Evolutionary conservation across 1,284 basidiomycete genomes (phyloP).

Genomic region (Ceratobasidium sp.): DNA sequence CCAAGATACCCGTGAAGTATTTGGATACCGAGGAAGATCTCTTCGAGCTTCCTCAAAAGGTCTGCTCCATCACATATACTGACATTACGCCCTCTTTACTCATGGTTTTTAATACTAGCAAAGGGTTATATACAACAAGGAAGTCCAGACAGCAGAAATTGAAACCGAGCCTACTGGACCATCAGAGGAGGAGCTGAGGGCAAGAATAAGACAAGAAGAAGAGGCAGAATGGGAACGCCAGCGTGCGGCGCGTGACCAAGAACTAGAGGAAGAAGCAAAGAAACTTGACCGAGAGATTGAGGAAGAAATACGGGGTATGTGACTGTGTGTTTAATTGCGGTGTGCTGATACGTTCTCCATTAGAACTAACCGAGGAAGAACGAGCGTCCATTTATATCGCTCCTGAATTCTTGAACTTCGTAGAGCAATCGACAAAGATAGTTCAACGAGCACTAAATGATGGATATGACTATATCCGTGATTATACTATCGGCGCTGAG

Average conservation of each 20-base stretch:
- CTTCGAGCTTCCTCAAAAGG: constrained; percentile 88
- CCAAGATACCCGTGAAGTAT: constrained; percentile 61
- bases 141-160: constrained; percentile 84
- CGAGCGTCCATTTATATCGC: constrained; percentile 79
- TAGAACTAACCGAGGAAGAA: constrained; percentile 87
- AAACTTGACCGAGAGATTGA: constrained; percentile 82
- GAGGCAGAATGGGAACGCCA: constrained; percentile 69
- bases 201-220: constrained; percentile 70
- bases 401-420: constrained; percentile 90
- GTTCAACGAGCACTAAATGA: constrained; percentile 96
- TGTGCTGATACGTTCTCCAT: background rate
- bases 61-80: constrained; percentile 48
- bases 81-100: constrained; percentile 5
- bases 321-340: background rate
- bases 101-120: constrained; percentile 58
- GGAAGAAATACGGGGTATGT: constrained; percentile 75
- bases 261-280: constrained; percentile 80
- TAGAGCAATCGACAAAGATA: constrained; percentile 94
- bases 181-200: constrained; percentile 76
- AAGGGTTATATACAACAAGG: constrained; percentile 92
- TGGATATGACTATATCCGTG: constrained; percentile 94
- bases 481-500: constrained; percentile 88
- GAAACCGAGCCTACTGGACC: constrained; percentile 58
- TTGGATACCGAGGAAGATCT: constrained; percentile 87
- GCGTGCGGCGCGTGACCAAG: constrained; percentile 71